Evolutionary conservation across 202 grass and related monocot genomes (phyloP), one percentile per base, ranked within the genome.

Genomic region (Digitaria exilis): DNA sequence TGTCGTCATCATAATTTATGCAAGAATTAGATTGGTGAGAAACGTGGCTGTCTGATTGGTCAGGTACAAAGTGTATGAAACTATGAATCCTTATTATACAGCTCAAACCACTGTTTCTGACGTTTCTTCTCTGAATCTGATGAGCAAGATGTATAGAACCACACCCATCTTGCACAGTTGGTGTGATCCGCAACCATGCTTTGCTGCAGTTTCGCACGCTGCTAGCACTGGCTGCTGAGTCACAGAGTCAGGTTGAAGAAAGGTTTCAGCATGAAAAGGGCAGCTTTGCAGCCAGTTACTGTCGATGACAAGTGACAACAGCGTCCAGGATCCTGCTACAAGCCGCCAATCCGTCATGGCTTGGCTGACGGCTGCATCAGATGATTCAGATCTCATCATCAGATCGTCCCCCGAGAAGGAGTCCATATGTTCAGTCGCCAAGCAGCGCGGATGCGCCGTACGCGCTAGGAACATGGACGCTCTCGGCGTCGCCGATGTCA

Each of bases 1-100:
- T 86, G 65, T 56, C 37, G 31, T 54, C 80, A 7, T 41, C 42
- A 49, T 80, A 70, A 73, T 87, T 90, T 83, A 63, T 64, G 75
- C 73, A 74, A 85, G 49, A 24, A 44, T 85, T 65, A 63, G 82
- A 69, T 85, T 80, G 71, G 25, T 45, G 82, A 75, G n/a, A 54
- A 62, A 63, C 4, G 17, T 32, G 65, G 3, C 48, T n/a, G 21
- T 29, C 71, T 37, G 59, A 52, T 16, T 29, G 17, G 31, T 17
- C 62, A 42, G 48, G 68, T 65, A 69, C 60, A 69, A 60, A 46
- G 61, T 37, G 35, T 37, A 37, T 37, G 48, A 64, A 35, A 39
- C 57, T 56, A 6, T 79, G 75, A 84, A 71, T 26, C 24, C 32
- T 8, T 19, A 3, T 19, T 9, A 1, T 14, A 46, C 46, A 41